phyloP scores from a whole-genome alignment of 139 green algal species.

The Chlamydomonas sphaeroides region DNA sequence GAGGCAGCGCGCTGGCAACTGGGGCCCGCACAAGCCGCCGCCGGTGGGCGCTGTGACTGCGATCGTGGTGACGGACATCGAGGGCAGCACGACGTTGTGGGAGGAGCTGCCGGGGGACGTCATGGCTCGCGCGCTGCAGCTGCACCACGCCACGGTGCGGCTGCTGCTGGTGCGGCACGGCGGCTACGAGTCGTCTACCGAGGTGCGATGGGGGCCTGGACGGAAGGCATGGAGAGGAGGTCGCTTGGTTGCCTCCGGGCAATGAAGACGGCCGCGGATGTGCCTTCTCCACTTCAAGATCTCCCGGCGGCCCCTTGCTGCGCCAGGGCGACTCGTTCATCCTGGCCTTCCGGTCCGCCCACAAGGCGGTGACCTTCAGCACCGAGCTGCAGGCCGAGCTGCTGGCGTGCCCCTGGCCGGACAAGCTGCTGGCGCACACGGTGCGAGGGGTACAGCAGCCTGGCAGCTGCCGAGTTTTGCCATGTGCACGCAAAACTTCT shows the following conservation, averaged over 20 bases:
- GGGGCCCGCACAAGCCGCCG: too few relatives aligned
- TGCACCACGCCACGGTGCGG: conserved; percentile 41
- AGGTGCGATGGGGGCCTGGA: background rate
- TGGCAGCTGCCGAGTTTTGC: too few relatives aligned
- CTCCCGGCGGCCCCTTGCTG: too few relatives aligned
- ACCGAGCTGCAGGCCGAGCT: conserved; percentile 35
- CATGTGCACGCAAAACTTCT: too few relatives aligned
- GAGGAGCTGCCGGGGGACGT: conserved; percentile 25
- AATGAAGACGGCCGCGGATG: too few relatives aligned
- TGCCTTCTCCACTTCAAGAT: too few relatives aligned
- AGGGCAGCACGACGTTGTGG: conserved; percentile 39
- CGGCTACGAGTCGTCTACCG: conserved; percentile 37
- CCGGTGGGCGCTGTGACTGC: too few relatives aligned
- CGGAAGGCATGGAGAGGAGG: too few relatives aligned
- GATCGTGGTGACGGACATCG: background rate
- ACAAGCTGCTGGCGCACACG: background rate
- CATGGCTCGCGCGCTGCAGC: conserved; percentile 17
- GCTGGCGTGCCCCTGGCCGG: background rate
- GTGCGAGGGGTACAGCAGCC: background rate
- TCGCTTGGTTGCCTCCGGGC: too few relatives aligned
- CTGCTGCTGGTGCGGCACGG: conserved; percentile 1
- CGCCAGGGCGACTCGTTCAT: conserved; percentile 40
- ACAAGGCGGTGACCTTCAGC: conserved; percentile 20
- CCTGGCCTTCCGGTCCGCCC: conserved; percentile 23
- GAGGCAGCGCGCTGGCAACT: too few relatives aligned